Base-by-base conservation (phyloP, 768 basidiomycete species). In the Clathrus columnatus region DNA sequence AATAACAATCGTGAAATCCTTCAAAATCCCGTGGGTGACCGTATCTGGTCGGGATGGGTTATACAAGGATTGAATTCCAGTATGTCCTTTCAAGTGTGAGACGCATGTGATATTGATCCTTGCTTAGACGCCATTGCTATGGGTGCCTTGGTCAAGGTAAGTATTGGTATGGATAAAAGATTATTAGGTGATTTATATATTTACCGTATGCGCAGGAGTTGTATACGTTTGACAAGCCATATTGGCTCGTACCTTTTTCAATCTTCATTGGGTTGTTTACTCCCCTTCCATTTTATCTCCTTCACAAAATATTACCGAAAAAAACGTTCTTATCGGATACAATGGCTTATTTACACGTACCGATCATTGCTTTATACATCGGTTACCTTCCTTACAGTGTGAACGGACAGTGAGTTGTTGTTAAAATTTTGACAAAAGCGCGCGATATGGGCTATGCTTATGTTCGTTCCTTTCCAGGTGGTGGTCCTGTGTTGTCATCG, bases 261-360 rank as follows among this genome's bases (percentile, higher is more conserved):
- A 78, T 80, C 71, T 73, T 77, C 57, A 64, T 81, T 56, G 81
- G 80, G 2, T 64, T 80, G 21, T 66, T 73, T 57, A 64, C 75
- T 8, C 79, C 79, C 0, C 55, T 80, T 45, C 75, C 77, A 3
- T 77, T 78, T 66, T 80, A 73, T 69, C 57, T 75, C 48, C 63
- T 74, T 7, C 70, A 74, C 63, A 71, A 70, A 51, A 62, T 71
- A 43, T 67, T 70, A 1, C 65, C 65, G 27, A 67, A 67, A 41
- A 66, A 64, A 30, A 69, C 71, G 23, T 59, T 57, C 48, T 56
- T 75, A 26, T 65, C 69, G 5, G 61, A 63, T 57, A 58, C 62
- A 16, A 68, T 73, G 62, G 71, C 69, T 47, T 77, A 75, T 60
- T 63, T 77, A 62, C 73, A 77, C 62, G 64, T 75, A 18, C 78